Percentiles rank a stretch among this genome's conserved stretches.
phyloP scores from a whole-genome alignment of 2,329 filamentous ascomycete genomes.

The Sphaerostilbella broomeana region DNA sequence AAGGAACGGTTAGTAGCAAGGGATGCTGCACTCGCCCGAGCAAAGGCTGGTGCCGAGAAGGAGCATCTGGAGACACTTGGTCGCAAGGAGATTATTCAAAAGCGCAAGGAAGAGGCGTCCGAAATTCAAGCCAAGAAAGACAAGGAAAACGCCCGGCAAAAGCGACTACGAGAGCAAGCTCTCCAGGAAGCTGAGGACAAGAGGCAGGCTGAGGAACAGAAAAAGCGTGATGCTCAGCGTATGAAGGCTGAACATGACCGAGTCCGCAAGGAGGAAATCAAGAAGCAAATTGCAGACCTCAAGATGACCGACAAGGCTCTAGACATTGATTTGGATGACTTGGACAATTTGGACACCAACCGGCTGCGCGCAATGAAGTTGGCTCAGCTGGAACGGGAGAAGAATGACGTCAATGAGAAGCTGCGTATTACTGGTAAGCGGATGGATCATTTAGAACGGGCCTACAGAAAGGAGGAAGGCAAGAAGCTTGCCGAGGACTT shows the following conservation, averaged over 20 bases:
- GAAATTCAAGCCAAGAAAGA: conserved; percentile 82
- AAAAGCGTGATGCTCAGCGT: conserved; percentile 80
- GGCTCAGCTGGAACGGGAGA: conserved; percentile 92
- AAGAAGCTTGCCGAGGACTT: conserved; percentile 89
- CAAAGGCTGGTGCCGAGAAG: conserved; percentile 81
- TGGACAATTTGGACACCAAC: conserved; percentile 82
- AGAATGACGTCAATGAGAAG: conserved; percentile 90
- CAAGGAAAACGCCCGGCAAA: conserved; percentile 85
- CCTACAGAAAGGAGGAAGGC: conserved; percentile 88
- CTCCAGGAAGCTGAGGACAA: conserved; percentile 84
- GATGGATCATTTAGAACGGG: conserved; percentile 93
- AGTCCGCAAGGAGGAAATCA: conserved; percentile 86
- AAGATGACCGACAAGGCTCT: conserved; percentile 76
- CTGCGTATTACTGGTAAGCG: conserved; percentile 89
- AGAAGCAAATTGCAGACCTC: conserved; percentile 86
- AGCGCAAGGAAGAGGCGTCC: conserved; percentile 93
- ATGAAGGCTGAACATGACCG: conserved; percentile 82
- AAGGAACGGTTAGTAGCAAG: conserved; percentile 73
- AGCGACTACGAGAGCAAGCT: conserved; percentile 78
- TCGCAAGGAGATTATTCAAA: conserved; percentile 85
- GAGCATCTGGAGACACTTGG: conserved; percentile 82
- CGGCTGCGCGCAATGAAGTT: conserved; percentile 92
- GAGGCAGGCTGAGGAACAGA: conserved; percentile 85
- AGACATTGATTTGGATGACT: conserved; percentile 70
- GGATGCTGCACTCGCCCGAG: conserved; percentile 70